phyloP scores from a whole-genome alignment of 495 filamentous ascomycete species.

The Evansstolkia leycettana region DNA sequence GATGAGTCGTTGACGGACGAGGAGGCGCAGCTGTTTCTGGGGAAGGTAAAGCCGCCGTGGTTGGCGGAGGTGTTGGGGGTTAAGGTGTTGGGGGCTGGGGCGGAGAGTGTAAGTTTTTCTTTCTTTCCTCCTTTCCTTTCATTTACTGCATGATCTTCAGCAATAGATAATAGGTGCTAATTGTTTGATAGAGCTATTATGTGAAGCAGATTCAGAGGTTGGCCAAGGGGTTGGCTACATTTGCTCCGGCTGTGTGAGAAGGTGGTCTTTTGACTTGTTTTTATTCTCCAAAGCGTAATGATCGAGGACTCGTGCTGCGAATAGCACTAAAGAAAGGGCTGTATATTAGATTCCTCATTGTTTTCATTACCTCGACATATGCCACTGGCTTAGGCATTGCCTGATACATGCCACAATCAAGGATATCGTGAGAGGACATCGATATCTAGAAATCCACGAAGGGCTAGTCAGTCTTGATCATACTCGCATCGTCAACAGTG shows the following conservation, averaged over 20 bases:
- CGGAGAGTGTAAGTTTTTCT: conserved; percentile 25
- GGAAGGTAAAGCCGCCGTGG: conserved; percentile 21
- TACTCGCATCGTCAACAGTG: no score
- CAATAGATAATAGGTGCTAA: neutral
- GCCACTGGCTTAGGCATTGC: no score
- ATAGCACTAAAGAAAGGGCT: no score
- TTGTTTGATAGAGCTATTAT: conserved; percentile 23
- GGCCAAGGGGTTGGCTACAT: conserved; percentile 21
- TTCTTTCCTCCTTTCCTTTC: conserved; percentile 2
- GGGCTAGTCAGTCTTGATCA: no score
- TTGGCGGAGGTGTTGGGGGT: conserved; percentile 21
- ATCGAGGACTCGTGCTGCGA: no score
- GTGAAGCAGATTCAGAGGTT: conserved; percentile 25
- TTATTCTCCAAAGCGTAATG: neutral
- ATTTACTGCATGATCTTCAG: neutral
- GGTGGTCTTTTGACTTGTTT: neutral
- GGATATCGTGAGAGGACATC: no score
- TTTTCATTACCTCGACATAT: no score
- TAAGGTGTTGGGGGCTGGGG: conserved; percentile 29
- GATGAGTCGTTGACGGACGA: conserved; percentile 38
- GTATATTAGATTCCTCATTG: no score
- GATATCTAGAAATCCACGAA: no score
- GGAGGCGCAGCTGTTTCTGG: conserved; percentile 30
- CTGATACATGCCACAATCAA: no score
- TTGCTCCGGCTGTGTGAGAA: conserved; percentile 15